phyloP scores from a whole-genome alignment of 257 asterid genomes.

The Solanum medicagineum region DNA sequence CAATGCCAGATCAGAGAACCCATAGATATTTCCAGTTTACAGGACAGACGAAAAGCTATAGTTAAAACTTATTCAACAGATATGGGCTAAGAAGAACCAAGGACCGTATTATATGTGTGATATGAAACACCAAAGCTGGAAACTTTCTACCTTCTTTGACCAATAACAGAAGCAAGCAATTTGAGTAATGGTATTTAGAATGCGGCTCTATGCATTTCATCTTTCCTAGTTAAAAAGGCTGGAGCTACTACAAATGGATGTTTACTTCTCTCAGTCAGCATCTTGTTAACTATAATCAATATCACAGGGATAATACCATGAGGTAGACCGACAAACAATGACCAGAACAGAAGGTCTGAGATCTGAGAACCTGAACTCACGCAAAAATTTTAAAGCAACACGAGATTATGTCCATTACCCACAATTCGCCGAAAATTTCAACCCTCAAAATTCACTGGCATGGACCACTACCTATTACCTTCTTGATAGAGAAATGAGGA shows the following conservation, averaged over 20 bases:
- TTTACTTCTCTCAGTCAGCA: background rate
- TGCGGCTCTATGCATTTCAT: background rate
- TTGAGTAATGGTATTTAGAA: background rate
- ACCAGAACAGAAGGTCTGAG: background rate
- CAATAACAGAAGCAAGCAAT: background rate
- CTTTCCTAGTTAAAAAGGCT: background rate
- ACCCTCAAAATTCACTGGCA: background rate
- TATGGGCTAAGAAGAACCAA: background rate
- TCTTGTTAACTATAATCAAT: background rate
- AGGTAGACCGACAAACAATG: background rate
- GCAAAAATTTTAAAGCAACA: background rate
- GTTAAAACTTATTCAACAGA: background rate
- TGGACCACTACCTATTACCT: background rate
- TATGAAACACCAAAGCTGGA: background rate
- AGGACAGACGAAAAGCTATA: background rate
- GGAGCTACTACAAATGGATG: background rate
- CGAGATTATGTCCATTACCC: background rate
- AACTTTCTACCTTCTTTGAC: background rate
- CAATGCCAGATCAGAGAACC: background rate
- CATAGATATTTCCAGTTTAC: background rate
- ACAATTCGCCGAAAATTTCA: background rate
- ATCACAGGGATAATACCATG: background rate
- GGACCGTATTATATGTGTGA: background rate
- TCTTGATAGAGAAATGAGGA: background rate
- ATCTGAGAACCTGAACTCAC: background rate